Evolutionary conservation across 257 asterid genomes (phyloP).

Genomic region (Solanum lignicaule): DNA sequence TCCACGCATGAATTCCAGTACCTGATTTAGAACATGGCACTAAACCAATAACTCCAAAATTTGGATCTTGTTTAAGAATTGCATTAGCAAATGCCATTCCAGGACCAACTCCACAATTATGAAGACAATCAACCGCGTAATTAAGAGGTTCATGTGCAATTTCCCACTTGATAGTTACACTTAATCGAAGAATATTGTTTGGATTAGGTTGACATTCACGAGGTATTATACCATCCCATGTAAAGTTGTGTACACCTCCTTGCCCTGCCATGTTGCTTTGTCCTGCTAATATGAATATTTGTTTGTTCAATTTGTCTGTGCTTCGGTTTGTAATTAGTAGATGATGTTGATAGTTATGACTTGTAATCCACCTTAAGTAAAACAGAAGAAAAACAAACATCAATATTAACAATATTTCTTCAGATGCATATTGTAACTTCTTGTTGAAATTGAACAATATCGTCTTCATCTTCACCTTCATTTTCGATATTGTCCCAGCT

Average conservation of each 20-base stretch:
- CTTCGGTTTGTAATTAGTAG: background rate
- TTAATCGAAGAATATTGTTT: constrained; percentile 7
- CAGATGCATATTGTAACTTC: background rate
- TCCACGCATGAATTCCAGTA: constrained; percentile 11
- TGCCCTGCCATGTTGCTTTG: constrained; percentile 26
- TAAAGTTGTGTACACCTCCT: constrained; percentile 4
- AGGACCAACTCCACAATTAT: constrained; percentile 23
- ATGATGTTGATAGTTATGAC: background rate
- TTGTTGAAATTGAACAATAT: background rate
- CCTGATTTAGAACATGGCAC: constrained; percentile 26
- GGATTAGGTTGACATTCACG: background rate
- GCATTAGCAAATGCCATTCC: constrained; percentile 31
- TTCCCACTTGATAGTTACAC: background rate
- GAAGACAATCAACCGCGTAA: constrained; percentile 1
- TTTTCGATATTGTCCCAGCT: background rate
- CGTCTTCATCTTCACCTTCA: background rate
- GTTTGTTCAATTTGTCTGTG: background rate
- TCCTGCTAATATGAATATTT: constrained; percentile 17
- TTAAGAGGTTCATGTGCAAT: constrained; percentile 24
- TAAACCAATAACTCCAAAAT: constrained; percentile 7
- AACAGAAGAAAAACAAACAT: background rate
- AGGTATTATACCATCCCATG: constrained; percentile 5
- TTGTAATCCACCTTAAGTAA: background rate
- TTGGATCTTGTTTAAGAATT: constrained; percentile 2
- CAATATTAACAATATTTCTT: background rate